Base-by-base conservation (phyloP, 768 basidiomycete species). In the Phylloporus rhodoxanthus region DNA sequence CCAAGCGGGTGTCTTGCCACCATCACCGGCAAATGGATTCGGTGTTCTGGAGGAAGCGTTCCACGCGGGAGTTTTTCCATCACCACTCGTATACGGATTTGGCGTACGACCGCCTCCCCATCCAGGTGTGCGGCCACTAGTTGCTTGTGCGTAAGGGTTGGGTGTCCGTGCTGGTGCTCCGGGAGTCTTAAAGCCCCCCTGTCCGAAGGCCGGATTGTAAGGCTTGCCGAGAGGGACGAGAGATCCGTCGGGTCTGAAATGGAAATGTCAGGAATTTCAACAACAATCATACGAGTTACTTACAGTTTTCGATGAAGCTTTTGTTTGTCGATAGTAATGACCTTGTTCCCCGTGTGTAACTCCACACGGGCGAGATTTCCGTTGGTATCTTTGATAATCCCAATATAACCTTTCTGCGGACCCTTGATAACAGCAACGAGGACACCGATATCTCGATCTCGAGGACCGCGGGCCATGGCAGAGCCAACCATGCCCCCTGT, bases 381-480 rank as follows among this genome's bases (percentile, higher is more conserved):
- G 51, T 93, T 95, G 25, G 92, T 89, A 63, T 98, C 96, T 69
- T 94, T 97, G 74, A 98, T 88, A 5, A 84, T 81, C 7, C 96
- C 96, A 39, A 85, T 75, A 58, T 94, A 87, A 13, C 92, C 90
- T 68, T 99, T 99, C 62, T 86, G 81, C 5, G 88, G 78, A 5
- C 96, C 96, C 64, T 91, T 88, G 52, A 90, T 74, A 5, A 98
- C 81, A 10, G 78, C 77, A 32, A 98, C 90, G 14, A 76, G 75
- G 1, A 78, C 75, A 14, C 93, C 93, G 55, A 93, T 86, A 59
- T 90, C 78, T 15, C 87, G 75, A 65, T 92, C 91, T 56, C 88
- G 74, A 28, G 88, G 85, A 0, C 89, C 90, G 37, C 88, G 82
- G 3, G 79, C 80, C 77, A 88, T 88, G 2, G 85, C 87, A 36